Evolutionary conservation across 1,139 yeast genomes (phyloP), one percentile per base, ranked within the genome.

Genomic region (Geotrichum klebahnii): DNA sequence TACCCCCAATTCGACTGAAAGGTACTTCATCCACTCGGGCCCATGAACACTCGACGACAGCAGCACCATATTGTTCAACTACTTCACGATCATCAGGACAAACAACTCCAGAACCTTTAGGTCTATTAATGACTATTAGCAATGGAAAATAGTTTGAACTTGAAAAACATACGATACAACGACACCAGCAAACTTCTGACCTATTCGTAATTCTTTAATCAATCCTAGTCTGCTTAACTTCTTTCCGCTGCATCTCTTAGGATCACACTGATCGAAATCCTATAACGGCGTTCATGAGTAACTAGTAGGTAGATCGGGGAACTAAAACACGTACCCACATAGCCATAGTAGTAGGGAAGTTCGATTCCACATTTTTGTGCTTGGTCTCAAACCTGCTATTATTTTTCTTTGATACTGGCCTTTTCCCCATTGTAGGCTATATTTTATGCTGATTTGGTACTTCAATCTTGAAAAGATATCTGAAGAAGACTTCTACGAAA

Each of bases 31-130:
- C 96, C 20, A 94, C 67, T 55, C 97, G 73, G 0, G 98, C 98
- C 99, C 99, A 92, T 1, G 97, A 89, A 68, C 97, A 92, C 65
- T 92, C 99, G 1, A 92, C 98, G 6, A 92, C 98, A 0, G 98
- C 96, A 10, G 90, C 94, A 31, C 99, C 99, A 48, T 74, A 68
- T 39, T 75, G 74, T 61, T 85, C 96, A 0, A 90, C 95, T 17
- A 87, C 74, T 50, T 80, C 87, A 37, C 70, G 64, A 66, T 92
- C 99, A 58, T 86, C 75, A 0, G 98, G 98, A 66, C 96, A 88
- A 1, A 92, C 97, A 1, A 89, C 94, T 2, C 80, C 77, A 61
- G 82, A 84, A 10, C 97, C 98, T 64, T 88, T 89, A 0, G 98
- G 98, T 12, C 68, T 64, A 12, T 24, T n/a, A n/a, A n/a, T n/a